These are phyloP conservation scores for Cucurbita maxima DNA, from an alignment of 306 rosid species.

Conservation along the genomic window DNA sequence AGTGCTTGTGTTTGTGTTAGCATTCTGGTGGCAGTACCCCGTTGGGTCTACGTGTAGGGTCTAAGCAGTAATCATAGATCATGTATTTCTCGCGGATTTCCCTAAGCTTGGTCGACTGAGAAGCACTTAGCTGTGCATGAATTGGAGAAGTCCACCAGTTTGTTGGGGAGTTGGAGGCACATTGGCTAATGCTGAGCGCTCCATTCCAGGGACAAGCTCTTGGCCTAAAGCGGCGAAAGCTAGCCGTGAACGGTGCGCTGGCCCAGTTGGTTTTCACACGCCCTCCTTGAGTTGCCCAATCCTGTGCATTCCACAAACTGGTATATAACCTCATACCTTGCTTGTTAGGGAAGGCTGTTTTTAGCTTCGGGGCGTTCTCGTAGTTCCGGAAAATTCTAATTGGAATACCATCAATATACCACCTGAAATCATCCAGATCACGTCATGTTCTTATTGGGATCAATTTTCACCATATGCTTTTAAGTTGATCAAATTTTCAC, in stretches of 20 bases:
- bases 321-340: slow-evolving; percentile 65
- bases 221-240: slow-evolving; percentile 36
- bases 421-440: slow-evolving; percentile 25
- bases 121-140: slow-evolving; percentile 24
- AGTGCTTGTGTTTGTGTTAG: no score
- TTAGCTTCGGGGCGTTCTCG: slow-evolving; percentile 11
- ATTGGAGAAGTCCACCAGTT: slow-evolving; percentile 62
- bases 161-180: slow-evolving; percentile 26
- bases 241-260: slow-evolving; percentile 53
- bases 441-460: neutral
- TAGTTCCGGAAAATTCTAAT: slow-evolving; percentile 65
- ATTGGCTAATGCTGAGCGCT: slow-evolving; percentile 29
- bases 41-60: no score
- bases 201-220: slow-evolving; percentile 72
- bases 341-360: slow-evolving; percentile 52
- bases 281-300: slow-evolving; percentile 85
- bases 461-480: neutral
- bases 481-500: slow-evolving; percentile 4
- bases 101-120: slow-evolving; percentile 16
- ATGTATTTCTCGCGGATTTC: no score
- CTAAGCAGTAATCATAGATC: no score
- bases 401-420: slow-evolving; percentile 60
- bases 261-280: slow-evolving; percentile 50
- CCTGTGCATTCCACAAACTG: slow-evolving; percentile 64
- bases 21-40: no score